A percentile compares a stretch with the other conserved stretches of the same genome.
Evolutionary conservation across 2,329 filamentous ascomycete genomes (phyloP).

Genomic region (Xylariaceae sp.): DNA sequence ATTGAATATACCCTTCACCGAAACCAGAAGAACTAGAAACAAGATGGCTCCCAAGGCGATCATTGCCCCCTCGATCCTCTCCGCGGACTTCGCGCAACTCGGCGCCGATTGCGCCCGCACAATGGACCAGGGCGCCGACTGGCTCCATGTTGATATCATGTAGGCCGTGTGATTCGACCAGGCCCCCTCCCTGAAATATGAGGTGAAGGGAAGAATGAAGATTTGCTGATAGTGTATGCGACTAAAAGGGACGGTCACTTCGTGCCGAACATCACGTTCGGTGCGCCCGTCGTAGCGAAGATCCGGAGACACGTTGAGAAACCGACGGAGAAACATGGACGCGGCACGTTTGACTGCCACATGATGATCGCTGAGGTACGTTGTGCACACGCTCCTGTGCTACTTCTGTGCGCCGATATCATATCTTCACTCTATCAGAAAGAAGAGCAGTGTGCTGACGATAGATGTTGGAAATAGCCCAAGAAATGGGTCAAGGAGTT

Average conservation of each 20-base stretch:
- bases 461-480: constrained; percentile 50
- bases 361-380: constrained; percentile 98
- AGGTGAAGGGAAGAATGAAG: not conserved
- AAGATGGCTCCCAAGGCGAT: constrained; percentile 84
- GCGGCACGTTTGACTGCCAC: constrained; percentile 97
- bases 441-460: no score
- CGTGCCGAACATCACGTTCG: constrained; percentile 97
- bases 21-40: not conserved
- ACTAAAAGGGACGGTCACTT: constrained; percentile 92
- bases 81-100: constrained; percentile 87
- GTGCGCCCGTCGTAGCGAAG: constrained; percentile 89
- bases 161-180: constrained; percentile 31
- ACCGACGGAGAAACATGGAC: constrained; percentile 63
- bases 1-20: not conserved
- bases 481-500: constrained; percentile 98
- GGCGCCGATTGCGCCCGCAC: constrained; percentile 82
- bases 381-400: not conserved
- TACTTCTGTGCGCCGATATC: no score
- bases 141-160: constrained; percentile 93
- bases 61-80: constrained; percentile 96
- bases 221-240: constrained; percentile 6
- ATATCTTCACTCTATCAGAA: no score
- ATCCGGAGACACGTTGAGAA: constrained; percentile 80
- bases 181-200: not conserved
- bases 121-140: constrained; percentile 82